A percentile compares a stretch with the other conserved stretches of the same genome.
phyloP scores from a whole-genome alignment of 164 flowering plant genomes.

The Dillenia suffruticosa region DNA sequence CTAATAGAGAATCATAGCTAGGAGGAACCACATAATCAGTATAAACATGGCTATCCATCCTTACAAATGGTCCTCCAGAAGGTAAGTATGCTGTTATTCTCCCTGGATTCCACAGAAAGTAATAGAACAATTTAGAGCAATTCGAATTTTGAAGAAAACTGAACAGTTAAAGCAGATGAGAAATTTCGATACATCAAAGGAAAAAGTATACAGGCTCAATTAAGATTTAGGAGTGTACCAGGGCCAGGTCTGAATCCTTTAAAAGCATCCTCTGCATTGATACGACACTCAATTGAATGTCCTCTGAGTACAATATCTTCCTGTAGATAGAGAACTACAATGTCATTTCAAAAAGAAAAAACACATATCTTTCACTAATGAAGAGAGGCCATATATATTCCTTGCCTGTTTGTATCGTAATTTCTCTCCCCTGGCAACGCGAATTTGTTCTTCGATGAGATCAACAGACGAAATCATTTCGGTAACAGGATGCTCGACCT shows the following conservation, averaged over 20 bases:
- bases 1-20: constrained; percentile 94
- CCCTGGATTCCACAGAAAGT: constrained; percentile 40
- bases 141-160: not conserved
- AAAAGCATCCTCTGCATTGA: constrained; percentile 98
- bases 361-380: not conserved
- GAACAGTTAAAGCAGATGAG: not conserved
- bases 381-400: not conserved
- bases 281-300: constrained; percentile 98
- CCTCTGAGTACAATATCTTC: constrained; percentile 97
- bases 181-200: not conserved
- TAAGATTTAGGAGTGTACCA: constrained; percentile 37
- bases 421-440: constrained; percentile 89
- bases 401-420: constrained; percentile 83
- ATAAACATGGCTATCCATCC: constrained; percentile 99
- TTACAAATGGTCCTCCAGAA: constrained; percentile 95
- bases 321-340: constrained; percentile 31
- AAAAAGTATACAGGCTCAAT: not conserved
- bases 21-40: constrained; percentile 97
- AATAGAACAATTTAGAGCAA: not conserved
- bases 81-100: constrained; percentile 91
- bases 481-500: constrained; percentile 99
- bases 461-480: constrained; percentile 97
- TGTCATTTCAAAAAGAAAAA: not conserved
- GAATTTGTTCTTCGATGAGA: constrained; percentile 96
- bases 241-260: constrained; percentile 96